Conservation (phyloP, 805 yeast species). For the Metschnikowia similis region DNA sequence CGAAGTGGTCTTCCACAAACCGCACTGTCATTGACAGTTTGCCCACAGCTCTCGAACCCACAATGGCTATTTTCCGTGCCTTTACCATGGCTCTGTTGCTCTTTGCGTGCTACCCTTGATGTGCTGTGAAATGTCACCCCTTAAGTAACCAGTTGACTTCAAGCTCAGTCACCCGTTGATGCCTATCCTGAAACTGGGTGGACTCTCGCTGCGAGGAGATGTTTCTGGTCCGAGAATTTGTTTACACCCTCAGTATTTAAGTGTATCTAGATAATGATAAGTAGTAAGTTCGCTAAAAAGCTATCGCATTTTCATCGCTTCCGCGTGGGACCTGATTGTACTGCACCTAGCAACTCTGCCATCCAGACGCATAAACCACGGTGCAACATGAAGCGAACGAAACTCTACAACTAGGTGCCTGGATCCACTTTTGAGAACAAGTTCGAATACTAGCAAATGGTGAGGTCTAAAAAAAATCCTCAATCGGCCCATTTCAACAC, state of each 20-base stretch:
- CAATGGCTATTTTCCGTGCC: slow-evolving; percentile 76
- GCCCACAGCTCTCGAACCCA: slow-evolving; percentile 86
- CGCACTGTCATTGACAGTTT: slow-evolving; percentile 82
- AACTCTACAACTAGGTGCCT: not conserved
- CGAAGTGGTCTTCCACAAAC: slow-evolving; percentile 83
- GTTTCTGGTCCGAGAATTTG: not conserved
- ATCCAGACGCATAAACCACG: not conserved
- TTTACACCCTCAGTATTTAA: not conserved
- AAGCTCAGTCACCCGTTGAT: too few relatives aligned
- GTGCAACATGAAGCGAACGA: not conserved
- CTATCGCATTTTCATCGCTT: slow-evolving; percentile 1
- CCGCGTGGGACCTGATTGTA: not conserved
- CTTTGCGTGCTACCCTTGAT: not conserved
- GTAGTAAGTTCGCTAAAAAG: not conserved
- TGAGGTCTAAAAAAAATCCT: not conserved
- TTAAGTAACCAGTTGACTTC: not conserved
- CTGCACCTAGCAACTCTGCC: not conserved
- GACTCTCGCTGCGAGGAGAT: too few relatives aligned
- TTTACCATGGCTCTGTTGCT: slow-evolving; percentile 28
- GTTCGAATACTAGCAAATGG: not conserved
- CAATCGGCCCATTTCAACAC: slow-evolving; percentile 49
- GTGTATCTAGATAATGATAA: not conserved
- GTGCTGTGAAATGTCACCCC: too few relatives aligned
- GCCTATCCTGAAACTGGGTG: too few relatives aligned
- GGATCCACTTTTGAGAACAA: not conserved